Conservation (phyloP, 202 grass and related monocot species). For the Alloteropsis angusta region DNA sequence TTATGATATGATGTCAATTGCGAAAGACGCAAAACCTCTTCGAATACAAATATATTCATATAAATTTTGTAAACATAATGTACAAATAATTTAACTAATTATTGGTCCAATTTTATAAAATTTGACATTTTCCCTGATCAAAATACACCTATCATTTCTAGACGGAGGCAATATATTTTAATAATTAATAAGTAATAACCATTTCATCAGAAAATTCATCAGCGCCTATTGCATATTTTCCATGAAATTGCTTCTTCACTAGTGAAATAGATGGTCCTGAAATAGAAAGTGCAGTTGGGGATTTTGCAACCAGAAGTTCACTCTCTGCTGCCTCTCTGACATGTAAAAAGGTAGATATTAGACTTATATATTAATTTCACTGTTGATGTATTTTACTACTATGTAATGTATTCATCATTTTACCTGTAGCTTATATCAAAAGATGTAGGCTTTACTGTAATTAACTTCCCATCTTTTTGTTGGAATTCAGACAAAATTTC, state of each 20-base stretch:
- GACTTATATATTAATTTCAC: neutral
- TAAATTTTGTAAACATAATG: no score
- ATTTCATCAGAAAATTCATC: constrained; percentile 80
- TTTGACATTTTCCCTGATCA: no score
- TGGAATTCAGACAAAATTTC: constrained; percentile 52
- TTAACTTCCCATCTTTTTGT: constrained; percentile 51
- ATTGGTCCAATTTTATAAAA: no score
- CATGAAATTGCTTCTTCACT: constrained; percentile 68
- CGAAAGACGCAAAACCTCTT: no score
- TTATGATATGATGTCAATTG: no score
- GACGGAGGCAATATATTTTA: no score
- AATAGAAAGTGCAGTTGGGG: constrained; percentile 30
- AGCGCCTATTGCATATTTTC: constrained; percentile 84
- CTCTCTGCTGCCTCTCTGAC: constrained; percentile 43
- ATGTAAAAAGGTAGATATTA: neutral
- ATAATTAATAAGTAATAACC: constrained; percentile 27
- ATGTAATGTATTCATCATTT: neutral
- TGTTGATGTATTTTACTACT: neutral
- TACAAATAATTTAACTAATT: no score
- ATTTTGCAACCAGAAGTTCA: constrained; percentile 48
- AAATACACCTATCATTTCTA: no score
- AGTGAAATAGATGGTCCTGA: constrained; percentile 45
- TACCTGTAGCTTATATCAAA: constrained; percentile 67
- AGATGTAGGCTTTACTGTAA: constrained; percentile 59
- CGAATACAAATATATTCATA: no score